Conservation (phyloP, 768 basidiomycete genomes). For the Candolleomyces efflorescens region DNA sequence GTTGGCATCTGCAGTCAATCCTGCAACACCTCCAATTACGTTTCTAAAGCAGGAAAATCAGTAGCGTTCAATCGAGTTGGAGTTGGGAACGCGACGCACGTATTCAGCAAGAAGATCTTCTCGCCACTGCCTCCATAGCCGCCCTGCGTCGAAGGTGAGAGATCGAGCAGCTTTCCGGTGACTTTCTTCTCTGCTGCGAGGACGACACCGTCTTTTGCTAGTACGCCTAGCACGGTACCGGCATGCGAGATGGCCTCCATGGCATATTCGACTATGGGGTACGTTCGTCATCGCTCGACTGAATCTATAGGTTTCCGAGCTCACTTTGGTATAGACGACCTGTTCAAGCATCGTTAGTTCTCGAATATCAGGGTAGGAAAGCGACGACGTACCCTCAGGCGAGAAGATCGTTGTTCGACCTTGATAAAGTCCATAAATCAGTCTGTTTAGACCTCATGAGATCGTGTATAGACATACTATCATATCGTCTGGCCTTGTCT, state of each 20-base stretch:
- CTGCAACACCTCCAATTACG: conserved; percentile 92
- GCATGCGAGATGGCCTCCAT: conserved; percentile 99
- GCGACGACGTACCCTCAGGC: conserved; percentile 71
- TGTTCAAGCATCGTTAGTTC: conserved; percentile 27
- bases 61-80: background rate
- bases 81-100: conserved; percentile 41
- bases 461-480: conserved; percentile 57
- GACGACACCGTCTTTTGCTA: conserved; percentile 88
- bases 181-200: conserved; percentile 97
- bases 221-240: conserved; percentile 88
- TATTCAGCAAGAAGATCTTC: conserved; percentile 96
- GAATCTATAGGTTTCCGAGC: conserved; percentile 20
- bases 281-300: conserved; percentile 5
- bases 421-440: conserved; percentile 31
- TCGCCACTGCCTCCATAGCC: conserved; percentile 95
- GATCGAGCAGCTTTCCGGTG: conserved; percentile 94
- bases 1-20: conserved; percentile 95
- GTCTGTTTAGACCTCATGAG: conserved; percentile 8
- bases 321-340: conserved; percentile 96
- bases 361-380: conserved; percentile 2
- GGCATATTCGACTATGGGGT: conserved; percentile 87
- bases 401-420: conserved; percentile 99
- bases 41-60: conserved; percentile 49
- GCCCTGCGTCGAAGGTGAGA: conserved; percentile 79
- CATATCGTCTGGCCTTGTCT: conserved; percentile 84